These are phyloP conservation scores for Tripterygium wilfordii DNA, from an alignment of 177 flowering plant species.

Conservation along the genomic window DNA sequence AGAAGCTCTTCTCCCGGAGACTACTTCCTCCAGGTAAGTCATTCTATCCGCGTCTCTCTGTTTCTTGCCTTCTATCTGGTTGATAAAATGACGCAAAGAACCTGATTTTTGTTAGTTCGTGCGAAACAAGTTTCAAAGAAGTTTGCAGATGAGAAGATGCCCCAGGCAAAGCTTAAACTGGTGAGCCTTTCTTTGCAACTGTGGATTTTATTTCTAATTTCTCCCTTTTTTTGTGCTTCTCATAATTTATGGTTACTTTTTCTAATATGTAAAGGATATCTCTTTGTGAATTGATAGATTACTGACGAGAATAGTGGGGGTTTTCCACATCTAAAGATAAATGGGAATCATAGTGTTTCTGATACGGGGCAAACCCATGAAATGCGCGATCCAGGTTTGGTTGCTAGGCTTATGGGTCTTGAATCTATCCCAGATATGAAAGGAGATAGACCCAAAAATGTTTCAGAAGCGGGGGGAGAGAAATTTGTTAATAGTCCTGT, in stretches of 20 bases:
- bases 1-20: constrained; percentile 74
- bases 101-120: constrained; percentile 22
- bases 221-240: constrained; percentile 2
- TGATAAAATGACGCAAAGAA: neutral
- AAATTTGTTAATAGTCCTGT: constrained; percentile 9
- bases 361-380: constrained; percentile 32
- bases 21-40: constrained; percentile 66
- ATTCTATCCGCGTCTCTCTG: neutral
- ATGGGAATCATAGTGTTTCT: constrained; percentile 17
- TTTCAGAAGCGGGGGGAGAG: constrained; percentile 14
- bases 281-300: constrained; percentile 37
- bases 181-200: too few species aligned
- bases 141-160: constrained; percentile 70
- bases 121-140: constrained; percentile 53
- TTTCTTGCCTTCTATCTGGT: neutral
- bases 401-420: constrained; percentile 93
- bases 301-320: constrained; percentile 88
- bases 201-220: neutral
- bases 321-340: constrained; percentile 49
- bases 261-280: neutral
- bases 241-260: too few species aligned
- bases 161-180: constrained; percentile 63
- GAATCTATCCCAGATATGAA: constrained; percentile 64
- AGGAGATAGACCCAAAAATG: constrained; percentile 34
- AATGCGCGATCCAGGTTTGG: constrained; percentile 61